These are phyloP conservation scores for Populus pruinosa DNA, from an alignment of 345 rosid genomes.

Conservation along the genomic window DNA sequence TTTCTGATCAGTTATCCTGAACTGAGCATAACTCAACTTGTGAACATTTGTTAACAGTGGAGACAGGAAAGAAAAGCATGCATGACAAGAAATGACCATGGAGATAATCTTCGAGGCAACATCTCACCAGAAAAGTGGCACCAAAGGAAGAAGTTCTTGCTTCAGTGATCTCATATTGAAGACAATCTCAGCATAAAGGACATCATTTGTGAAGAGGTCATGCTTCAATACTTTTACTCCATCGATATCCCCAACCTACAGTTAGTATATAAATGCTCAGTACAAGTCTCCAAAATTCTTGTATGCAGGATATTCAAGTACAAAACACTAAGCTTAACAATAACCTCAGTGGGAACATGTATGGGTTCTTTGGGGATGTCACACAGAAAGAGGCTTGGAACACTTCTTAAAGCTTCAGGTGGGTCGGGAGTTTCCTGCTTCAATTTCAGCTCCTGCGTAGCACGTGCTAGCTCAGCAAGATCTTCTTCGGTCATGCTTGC, in stretches of 20 bases:
- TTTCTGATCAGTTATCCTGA: not conserved
- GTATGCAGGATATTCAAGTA: constrained; percentile 10
- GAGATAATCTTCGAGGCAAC: constrained; percentile 14
- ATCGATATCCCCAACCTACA: constrained; percentile 75
- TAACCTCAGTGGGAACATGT: constrained; percentile 73
- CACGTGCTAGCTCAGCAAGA: constrained; percentile 85
- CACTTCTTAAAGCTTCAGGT: constrained; percentile 79
- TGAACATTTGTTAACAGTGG: not conserved
- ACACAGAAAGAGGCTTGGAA: constrained; percentile 66
- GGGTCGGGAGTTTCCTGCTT: constrained; percentile 98
- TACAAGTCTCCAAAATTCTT: not conserved
- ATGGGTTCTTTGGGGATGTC: constrained; percentile 93
- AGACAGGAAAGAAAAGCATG: not conserved
- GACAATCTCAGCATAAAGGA: constrained; percentile 81
- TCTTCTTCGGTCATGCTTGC: constrained; percentile 84
- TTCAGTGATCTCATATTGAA: constrained; percentile 80
- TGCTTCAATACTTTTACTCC: constrained; percentile 88
- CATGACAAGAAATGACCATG: constrained; percentile 8
- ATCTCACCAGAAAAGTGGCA: constrained; percentile 91
- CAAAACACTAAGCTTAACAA: constrained; percentile 8
- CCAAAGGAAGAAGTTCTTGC: constrained; percentile 82
- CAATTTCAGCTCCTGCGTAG: constrained; percentile 75
- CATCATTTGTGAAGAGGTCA: constrained; percentile 94
- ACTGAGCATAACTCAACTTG: not conserved
- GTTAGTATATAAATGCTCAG: constrained; percentile 9